Base-by-base conservation (phyloP, 164 flowering plant species). In the Echeveria elegans region DNA sequence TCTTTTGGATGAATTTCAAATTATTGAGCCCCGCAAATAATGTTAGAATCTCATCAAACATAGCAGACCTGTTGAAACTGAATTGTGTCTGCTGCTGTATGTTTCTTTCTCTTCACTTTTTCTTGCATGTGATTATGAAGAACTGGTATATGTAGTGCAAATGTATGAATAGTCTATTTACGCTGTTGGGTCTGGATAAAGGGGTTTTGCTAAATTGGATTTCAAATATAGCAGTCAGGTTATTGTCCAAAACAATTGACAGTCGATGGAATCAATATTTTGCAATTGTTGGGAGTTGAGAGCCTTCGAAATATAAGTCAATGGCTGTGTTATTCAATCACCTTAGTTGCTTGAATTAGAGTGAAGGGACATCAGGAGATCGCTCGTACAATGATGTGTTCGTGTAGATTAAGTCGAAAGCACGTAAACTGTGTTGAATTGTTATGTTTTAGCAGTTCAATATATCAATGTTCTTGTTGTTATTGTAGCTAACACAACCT, bases 1-100 rank as follows among this genome's bases (percentile, higher is more conserved):
- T 28, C 10, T 24, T 53, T 24, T 28, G 60, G 60, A 53, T 24
- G 14, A 53, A 24, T 53, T 26, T 11, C 28, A 53, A 53, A 24
- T 15, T 28, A 24, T 53, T 26, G 60, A 53, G 60, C 60, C 60
- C 60, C 60, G 26, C 60, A 53, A 53, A 53, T 53, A 24, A 9
- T 53, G 60, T 26, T 53, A 26, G 60, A 53, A 53, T 53, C 30
- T 53, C 31, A 53, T 53, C 31, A 53, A 26, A 24, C 31, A 53
- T 7, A 53, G 26, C 31, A 9, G 60, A 24, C 60, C 60, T 50
- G 56, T 50, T 19, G 21, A n/a, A 50, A 50, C 24, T 5, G 5
- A 9, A n/a, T 50, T n/a, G 28, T 50, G 24, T 6, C 9, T 10
- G 21, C 56, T n/a, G 56, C 8, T 50, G 24, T 50, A 23, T 50